Percentiles rank a stretch among this genome's conserved stretches.
Conservation (phyloP, 129 eudicot species). For the Artemisia annua region DNA sequence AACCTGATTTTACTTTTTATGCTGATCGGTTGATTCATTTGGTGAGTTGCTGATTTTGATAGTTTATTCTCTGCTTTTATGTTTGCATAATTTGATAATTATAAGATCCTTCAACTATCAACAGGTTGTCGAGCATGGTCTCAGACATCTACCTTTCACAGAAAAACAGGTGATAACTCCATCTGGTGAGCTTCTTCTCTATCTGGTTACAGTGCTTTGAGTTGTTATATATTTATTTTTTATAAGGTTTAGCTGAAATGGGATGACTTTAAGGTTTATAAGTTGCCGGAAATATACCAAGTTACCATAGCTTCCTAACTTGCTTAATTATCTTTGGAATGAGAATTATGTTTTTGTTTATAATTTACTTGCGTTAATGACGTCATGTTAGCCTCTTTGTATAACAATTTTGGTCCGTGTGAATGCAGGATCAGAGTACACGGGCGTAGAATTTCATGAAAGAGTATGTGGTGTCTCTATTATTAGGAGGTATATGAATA, state of each 20-base stretch:
- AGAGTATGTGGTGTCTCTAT: conserved; percentile 97
- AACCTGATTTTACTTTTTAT: conserved; percentile 93
- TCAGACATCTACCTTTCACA: conserved; percentile 95
- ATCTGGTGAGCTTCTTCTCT: conserved; percentile 64
- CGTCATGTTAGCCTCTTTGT: conserved; percentile 4
- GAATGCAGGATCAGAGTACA: conserved; percentile 78
- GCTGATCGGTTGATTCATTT: conserved; percentile 86
- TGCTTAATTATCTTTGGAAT: no score
- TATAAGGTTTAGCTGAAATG: no score
- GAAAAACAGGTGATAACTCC: conserved; percentile 98
- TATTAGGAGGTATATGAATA: conserved; percentile 65
- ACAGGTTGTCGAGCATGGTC: conserved; percentile 97
- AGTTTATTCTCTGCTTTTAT: not conserved
- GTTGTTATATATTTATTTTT: no score
- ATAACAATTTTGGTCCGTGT: conserved; percentile 17
- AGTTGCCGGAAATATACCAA: no score
- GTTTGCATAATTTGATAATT: not conserved
- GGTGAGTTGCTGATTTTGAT: conserved; percentile 52
- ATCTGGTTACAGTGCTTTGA: no score
- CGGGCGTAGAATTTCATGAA: conserved; percentile 96
- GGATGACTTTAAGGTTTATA: not conserved
- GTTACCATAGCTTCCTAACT: no score
- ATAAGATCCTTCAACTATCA: conserved; percentile 9
- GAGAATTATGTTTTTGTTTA: no score
- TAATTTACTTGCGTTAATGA: not conserved